Evolutionary conservation across 176 grass and related monocot species (phyloP).

Genomic region (Rhipidocladum racemiflorum): DNA sequence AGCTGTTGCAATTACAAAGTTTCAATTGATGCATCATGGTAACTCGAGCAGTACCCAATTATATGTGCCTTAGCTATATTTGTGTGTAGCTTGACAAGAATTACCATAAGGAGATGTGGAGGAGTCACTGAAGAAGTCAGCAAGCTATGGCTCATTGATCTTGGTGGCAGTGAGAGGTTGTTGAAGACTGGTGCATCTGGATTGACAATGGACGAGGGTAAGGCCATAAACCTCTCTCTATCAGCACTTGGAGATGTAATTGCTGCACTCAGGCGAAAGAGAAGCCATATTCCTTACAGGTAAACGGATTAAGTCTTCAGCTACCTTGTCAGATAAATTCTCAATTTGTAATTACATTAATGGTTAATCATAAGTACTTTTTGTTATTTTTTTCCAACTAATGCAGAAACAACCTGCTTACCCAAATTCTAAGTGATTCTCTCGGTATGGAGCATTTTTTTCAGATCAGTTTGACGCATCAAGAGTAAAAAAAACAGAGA

Average conservation of each 20-base stretch:
- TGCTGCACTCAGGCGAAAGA: slow-evolving; percentile 73
- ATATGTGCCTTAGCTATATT: slow-evolving; percentile 77
- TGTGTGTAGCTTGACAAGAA: slow-evolving; percentile 92
- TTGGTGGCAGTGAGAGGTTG: slow-evolving; percentile 88
- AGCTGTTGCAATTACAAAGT: neutral
- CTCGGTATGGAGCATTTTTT: slow-evolving; percentile 50
- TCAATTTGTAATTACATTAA: neutral
- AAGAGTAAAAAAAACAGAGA: neutral
- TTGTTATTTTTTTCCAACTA: neutral
- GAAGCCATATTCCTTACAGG: slow-evolving; percentile 90
- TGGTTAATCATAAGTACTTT: neutral
- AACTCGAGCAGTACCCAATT: slow-evolving; percentile 45
- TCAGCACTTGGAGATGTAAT: slow-evolving; percentile 95
- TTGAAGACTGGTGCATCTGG: slow-evolving; percentile 88
- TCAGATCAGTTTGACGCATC: neutral
- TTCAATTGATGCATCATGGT: slow-evolving; percentile 14
- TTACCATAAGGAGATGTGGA: slow-evolving; percentile 60
- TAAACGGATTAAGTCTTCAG: slow-evolving; percentile 8
- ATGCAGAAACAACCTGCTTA: slow-evolving; percentile 92
- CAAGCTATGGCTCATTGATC: slow-evolving; percentile 89
- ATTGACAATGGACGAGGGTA: slow-evolving; percentile 88
- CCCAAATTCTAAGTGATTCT: slow-evolving; percentile 89
- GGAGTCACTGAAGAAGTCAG: slow-evolving; percentile 43
- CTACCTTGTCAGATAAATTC: neutral
- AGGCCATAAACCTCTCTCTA: slow-evolving; percentile 91